Evolutionary conservation across 2,329 filamentous ascomycete species (phyloP), one percentile per base, ranked within the genome.

Genomic region (Helotiales sp.): DNA sequence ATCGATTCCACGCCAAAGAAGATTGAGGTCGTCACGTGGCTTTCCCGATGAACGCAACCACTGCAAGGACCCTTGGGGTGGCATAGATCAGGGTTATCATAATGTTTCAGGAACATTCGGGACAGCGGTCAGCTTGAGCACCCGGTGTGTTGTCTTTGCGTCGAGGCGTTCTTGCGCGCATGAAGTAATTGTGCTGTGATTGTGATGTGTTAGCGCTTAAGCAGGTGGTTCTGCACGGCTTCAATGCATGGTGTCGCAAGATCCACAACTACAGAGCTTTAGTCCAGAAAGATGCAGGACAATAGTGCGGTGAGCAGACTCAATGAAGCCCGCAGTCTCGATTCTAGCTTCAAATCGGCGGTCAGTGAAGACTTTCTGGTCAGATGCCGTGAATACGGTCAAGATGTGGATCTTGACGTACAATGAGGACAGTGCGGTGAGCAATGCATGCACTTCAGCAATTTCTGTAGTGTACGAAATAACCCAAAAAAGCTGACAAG

Each of bases 121-220:
- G 66, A 67, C 65, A 69, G 64, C 64, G 65, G 66, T 71, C 71
- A 65, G 61, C 24, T 45, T 26, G 49, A 57, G 61, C 8, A 57
- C 24, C 49, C 22, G 61, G 61, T 63, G 47, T 6, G 17, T 57
- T 57, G 59, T 61, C 50, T 64, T 45, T 26, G 57, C 8, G 47
- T 28, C n/a, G 26, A 45, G 58, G 57, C 63, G 43, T 61, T 40
- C 24, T 61, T 69, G 59, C 66, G 45, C 63, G 61, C 58, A 55
- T 47, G 43, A 45, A 58, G 30, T 66, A 40, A 67, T n/a, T 64
- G 61, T 63, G 61, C 69, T 66, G 68, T 66, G 67, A 72, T 67
- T 52, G 45, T 26, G 64, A 66, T 65, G 52, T 57, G 61, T 69
- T 68, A 66, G 71, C 70, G 71, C 71, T 71, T 73, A 73, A 62